A percentile compares a stretch with the other conserved stretches of the same genome.
Evolutionary conservation across 2,329 filamentous ascomycete genomes (phyloP).

Genomic region (Kalaharituber pfeilii): DNA sequence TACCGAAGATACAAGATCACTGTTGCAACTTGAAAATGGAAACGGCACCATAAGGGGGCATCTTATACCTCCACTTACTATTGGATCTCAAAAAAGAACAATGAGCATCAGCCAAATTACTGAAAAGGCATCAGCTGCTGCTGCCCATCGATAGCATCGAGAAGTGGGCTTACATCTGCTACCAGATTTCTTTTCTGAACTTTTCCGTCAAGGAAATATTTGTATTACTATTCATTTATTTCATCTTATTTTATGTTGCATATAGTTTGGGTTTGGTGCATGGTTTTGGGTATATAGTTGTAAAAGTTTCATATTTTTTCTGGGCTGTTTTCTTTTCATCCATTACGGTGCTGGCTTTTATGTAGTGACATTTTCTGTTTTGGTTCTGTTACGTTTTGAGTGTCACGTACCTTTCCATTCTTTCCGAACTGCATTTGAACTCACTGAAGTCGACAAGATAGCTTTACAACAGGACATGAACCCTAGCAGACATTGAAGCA

Average conservation of each 20-base stretch:
- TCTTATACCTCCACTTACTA: slow-evolving; percentile 10
- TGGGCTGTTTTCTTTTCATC: slow-evolving; percentile 5
- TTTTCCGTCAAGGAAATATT: neutral
- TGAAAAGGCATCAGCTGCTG: slow-evolving; percentile 15
- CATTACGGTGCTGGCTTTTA: neutral
- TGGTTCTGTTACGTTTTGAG: neutral
- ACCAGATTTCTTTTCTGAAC: neutral
- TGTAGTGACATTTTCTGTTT: neutral
- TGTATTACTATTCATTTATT: neutral
- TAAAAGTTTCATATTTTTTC: slow-evolving; percentile 10
- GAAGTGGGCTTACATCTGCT: neutral
- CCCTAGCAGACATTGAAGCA: too few relatives aligned
- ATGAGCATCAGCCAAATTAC: slow-evolving; percentile 17
- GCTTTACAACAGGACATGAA: too few relatives aligned
- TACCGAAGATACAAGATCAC: slow-evolving; percentile 6
- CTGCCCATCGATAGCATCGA: neutral
- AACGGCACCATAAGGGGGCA: slow-evolving; percentile 11
- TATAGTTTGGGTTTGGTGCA: slow-evolving; percentile 11
- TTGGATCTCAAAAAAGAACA: slow-evolving; percentile 13
- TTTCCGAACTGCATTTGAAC: neutral
- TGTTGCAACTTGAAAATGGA: slow-evolving; percentile 12
- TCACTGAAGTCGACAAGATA: too few relatives aligned
- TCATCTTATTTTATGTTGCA: neutral
- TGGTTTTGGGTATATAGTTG: slow-evolving; percentile 7
- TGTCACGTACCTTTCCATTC: neutral